These are phyloP conservation scores for Mariannaea sp. DNA, from an alignment of 2,329 filamentous ascomycete species.

Conservation along the genomic window DNA sequence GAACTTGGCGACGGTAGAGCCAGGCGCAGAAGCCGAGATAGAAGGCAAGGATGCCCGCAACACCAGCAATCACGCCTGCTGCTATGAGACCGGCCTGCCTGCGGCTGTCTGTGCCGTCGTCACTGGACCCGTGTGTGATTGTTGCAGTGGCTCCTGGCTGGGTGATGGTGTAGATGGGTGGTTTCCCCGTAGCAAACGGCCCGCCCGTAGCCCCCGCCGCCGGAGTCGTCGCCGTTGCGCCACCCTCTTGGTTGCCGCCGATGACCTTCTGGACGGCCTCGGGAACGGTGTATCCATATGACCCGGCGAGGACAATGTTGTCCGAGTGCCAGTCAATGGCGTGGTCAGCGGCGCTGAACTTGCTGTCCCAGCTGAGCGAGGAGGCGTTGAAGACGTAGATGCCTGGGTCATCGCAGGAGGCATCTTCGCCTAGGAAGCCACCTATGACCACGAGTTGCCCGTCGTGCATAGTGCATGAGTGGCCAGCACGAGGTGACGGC, in stretches of 20 bases:
- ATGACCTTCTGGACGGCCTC: constrained; percentile 54
- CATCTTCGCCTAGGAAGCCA: constrained; percentile 57
- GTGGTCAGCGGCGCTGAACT: constrained; percentile 66
- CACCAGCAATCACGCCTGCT: constrained; percentile 64
- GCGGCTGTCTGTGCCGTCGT: not conserved
- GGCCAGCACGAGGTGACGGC: constrained; percentile 48
- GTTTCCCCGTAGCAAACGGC: constrained; percentile 71
- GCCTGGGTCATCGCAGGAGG: constrained; percentile 60
- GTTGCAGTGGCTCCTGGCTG: constrained; percentile 54
- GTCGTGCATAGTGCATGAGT: constrained; percentile 62
- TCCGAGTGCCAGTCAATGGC: constrained; percentile 59
- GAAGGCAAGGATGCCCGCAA: constrained; percentile 62
- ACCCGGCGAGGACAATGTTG: constrained; percentile 49
- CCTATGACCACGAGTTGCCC: constrained; percentile 68
- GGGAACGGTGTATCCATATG: constrained; percentile 60
- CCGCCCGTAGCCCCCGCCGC: constrained; percentile 63
- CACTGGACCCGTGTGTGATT: constrained; percentile 33
- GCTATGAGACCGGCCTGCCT: constrained; percentile 50
- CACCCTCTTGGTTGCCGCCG: constrained; percentile 56
- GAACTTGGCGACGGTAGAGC: constrained; percentile 73
- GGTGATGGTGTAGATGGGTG: constrained; percentile 71
- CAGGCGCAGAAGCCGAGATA: constrained; percentile 75
- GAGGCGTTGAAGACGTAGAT: constrained; percentile 76
- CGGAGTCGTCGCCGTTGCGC: constrained; percentile 58
- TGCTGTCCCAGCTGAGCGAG: constrained; percentile 59